Evolutionary conservation across 768 basidiomycete species (phyloP).

Genomic region (Astraeus odoratus): DNA sequence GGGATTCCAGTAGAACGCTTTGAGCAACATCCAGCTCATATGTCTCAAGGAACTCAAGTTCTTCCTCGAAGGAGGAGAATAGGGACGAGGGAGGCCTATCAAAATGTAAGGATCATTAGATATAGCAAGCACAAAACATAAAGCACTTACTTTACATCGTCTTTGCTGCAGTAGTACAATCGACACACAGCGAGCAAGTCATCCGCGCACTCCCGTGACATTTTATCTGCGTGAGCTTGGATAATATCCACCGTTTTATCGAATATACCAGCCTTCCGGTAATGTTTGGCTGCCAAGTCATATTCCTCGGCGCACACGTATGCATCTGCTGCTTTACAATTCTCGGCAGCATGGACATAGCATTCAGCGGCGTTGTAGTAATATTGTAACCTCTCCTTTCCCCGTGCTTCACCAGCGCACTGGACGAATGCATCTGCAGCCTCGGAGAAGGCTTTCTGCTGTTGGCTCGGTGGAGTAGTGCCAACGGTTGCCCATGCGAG

Average conservation of each 20-base stretch:
- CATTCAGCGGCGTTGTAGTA: conserved; percentile 42
- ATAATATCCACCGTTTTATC: conserved; percentile 48
- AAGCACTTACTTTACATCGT: conserved; percentile 21
- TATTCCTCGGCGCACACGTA: conserved; percentile 39
- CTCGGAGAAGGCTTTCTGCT: conserved; percentile 31
- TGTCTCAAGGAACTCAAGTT: conserved; percentile 50
- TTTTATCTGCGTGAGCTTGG: conserved; percentile 22
- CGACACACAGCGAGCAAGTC: conserved; percentile 41
- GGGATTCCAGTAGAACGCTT: conserved; percentile 36
- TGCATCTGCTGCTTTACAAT: conserved; percentile 37
- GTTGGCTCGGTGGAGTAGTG: conserved; percentile 16
- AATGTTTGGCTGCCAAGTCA: conserved; percentile 37
- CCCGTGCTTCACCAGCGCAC: conserved; percentile 31
- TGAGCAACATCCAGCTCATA: conserved; percentile 45
- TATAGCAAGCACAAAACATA: neutral
- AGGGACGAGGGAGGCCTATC: conserved; percentile 43
- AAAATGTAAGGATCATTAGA: no score
- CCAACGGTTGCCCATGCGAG: conserved; percentile 33
- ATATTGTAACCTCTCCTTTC: conserved; percentile 30
- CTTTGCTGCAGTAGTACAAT: conserved; percentile 36
- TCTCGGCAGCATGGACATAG: conserved; percentile 34
- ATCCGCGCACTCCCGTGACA: conserved; percentile 25
- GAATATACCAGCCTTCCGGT: conserved; percentile 41
- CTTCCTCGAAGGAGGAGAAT: conserved; percentile 46
- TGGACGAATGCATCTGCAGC: conserved; percentile 46